phyloP scores from a whole-genome alignment of 345 rosid species.

The Eucalyptus viminalis region DNA sequence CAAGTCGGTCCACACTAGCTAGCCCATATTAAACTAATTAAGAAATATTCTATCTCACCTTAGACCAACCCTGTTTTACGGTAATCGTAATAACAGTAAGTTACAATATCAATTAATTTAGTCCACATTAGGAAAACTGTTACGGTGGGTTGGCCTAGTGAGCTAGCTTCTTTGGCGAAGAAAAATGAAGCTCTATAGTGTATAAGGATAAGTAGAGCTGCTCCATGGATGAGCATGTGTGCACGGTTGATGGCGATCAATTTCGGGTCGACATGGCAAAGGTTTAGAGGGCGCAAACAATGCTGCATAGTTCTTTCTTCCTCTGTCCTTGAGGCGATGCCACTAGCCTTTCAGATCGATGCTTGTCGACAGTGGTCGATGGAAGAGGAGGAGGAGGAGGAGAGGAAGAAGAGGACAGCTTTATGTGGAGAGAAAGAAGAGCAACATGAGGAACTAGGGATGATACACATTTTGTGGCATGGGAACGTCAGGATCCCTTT shows the following conservation, averaged over 20 bases:
- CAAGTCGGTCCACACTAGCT: too few relatives aligned
- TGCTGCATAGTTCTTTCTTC: neutral
- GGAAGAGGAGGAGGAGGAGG: too few relatives aligned
- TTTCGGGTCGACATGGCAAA: neutral
- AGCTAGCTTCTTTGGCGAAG: neutral
- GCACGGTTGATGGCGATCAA: conserved; percentile 6
- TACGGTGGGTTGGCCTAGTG: neutral
- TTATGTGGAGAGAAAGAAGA: neutral
- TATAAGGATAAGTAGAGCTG: conserved; percentile 10
- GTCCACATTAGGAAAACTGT: too few relatives aligned
- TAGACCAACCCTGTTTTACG: too few relatives aligned
- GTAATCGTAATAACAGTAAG: too few relatives aligned
- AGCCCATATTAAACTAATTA: too few relatives aligned
- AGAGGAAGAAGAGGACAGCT: neutral
- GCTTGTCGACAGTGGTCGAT: too few relatives aligned
- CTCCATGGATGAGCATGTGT: conserved; percentile 4
- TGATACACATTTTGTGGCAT: neutral
- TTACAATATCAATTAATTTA: too few relatives aligned
- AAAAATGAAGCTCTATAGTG: conserved; percentile 15
- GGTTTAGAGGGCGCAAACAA: conserved; percentile 6
- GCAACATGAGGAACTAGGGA: neutral
- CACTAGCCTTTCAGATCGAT: neutral
- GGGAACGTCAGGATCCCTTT: neutral
- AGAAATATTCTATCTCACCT: too few relatives aligned
- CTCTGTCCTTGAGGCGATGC: neutral